Conservation (phyloP, 2,329 filamentous ascomycete species). For the Claviceps lovelessii region DNA sequence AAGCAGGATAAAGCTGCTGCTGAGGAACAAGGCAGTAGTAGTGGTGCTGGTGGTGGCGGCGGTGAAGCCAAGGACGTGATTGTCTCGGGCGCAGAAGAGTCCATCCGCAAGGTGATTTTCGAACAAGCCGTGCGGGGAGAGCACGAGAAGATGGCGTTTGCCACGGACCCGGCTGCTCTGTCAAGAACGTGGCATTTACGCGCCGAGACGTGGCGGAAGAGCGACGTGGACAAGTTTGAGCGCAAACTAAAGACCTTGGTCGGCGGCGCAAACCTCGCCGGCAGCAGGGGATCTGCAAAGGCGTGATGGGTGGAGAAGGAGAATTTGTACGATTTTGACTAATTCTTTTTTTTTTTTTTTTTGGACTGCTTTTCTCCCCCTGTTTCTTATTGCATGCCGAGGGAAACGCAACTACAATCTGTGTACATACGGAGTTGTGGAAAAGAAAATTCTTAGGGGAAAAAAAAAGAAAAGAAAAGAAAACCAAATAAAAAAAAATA, state of each 20-base stretch:
- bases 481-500: too few relatives aligned
- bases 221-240: constrained; percentile 24
- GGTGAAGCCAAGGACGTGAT: constrained; percentile 6
- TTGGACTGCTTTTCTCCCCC: neutral
- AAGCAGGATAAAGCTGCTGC: constrained; percentile 3
- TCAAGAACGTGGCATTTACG: constrained; percentile 24
- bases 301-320: neutral
- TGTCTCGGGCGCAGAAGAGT: constrained; percentile 20
- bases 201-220: constrained; percentile 21
- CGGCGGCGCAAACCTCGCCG: constrained; percentile 7
- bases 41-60: too few relatives aligned
- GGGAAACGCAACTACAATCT: too few relatives aligned
- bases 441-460: too few relatives aligned
- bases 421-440: too few relatives aligned
- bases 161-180: constrained; percentile 19
- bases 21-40: neutral
- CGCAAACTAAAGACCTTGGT: constrained; percentile 23
- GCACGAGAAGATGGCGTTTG: constrained; percentile 22
- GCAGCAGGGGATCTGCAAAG: constrained; percentile 6
- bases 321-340: neutral
- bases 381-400: too few relatives aligned
- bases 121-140: constrained; percentile 21
- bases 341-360: neutral
- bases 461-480: too few relatives aligned
- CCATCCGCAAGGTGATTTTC: constrained; percentile 19